phyloP scores from a whole-genome alignment of 495 filamentous ascomycete genomes.

The Parathielavia hyrcaniae region DNA sequence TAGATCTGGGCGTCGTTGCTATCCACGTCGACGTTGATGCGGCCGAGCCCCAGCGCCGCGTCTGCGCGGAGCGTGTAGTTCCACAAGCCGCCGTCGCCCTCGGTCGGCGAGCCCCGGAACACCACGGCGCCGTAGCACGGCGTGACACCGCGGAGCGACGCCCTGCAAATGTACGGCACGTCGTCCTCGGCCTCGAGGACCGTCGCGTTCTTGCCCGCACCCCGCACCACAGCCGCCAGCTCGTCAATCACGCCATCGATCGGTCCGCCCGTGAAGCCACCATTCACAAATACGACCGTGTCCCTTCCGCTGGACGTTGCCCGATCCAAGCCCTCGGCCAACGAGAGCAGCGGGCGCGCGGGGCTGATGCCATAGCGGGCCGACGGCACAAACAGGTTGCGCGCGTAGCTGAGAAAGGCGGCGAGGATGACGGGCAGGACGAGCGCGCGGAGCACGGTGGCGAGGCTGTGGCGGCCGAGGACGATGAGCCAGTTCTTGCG shows the following conservation, averaged over 20 bases:
- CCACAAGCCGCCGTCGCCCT: constrained; percentile 63
- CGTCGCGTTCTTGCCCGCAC: constrained; percentile 50
- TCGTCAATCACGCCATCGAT: constrained; percentile 65
- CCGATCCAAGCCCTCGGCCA: constrained; percentile 52
- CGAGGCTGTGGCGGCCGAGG: constrained; percentile 54
- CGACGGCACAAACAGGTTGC: constrained; percentile 61
- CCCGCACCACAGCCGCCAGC: constrained; percentile 47
- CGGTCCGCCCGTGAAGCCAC: constrained; percentile 59
- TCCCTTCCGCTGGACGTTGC: constrained; percentile 46
- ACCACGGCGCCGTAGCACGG: constrained; percentile 68
- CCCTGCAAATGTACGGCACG: constrained; percentile 56
- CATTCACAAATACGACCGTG: constrained; percentile 75
- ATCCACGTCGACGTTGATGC: constrained; percentile 51
- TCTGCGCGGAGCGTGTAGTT: constrained; percentile 80
- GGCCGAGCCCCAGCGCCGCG: constrained; percentile 49
- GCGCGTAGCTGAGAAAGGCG: constrained; percentile 59
- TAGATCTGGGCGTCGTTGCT: constrained; percentile 68
- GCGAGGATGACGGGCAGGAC: constrained; percentile 65
- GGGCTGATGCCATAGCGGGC: constrained; percentile 61
- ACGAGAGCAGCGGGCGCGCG: constrained; percentile 50
- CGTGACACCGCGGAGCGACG: constrained; percentile 62
- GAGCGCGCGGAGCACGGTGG: constrained; percentile 63
- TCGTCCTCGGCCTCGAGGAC: constrained; percentile 48
- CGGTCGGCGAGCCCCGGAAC: constrained; percentile 64
- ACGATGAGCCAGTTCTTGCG: constrained; percentile 69